Conservation (phyloP, 2,329 filamentous ascomycete species). For the Zasmidium citrigriseum region DNA sequence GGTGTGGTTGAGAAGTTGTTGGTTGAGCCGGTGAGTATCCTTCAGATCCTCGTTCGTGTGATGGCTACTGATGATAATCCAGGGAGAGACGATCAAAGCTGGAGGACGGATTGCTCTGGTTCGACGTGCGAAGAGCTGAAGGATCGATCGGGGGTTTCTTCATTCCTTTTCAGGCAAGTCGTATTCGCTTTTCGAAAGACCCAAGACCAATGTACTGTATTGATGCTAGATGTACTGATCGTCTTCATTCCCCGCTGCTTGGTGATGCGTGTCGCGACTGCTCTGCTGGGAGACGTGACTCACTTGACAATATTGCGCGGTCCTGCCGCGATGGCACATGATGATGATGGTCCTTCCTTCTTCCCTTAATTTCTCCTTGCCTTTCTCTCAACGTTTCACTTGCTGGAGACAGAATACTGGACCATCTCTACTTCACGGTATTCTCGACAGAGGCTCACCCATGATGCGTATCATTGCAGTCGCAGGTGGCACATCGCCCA, state of each 20-base stretch:
- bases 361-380: too few species aligned
- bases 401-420: too few species aligned
- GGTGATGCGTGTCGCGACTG: neutral
- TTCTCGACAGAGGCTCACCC: too few species aligned
- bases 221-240: neutral
- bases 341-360: too few species aligned
- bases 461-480: too few species aligned
- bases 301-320: too few species aligned
- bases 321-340: too few species aligned
- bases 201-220: neutral
- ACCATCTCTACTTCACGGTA: too few species aligned
- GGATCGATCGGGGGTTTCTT: neutral
- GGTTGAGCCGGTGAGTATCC: constrained; percentile 37
- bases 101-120: constrained; percentile 36
- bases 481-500: too few species aligned
- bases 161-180: neutral
- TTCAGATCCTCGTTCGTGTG: neutral
- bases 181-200: too few species aligned
- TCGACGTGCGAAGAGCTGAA: constrained; percentile 1
- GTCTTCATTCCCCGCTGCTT: neutral
- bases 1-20: constrained; percentile 43
- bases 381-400: too few species aligned
- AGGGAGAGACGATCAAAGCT: constrained; percentile 40
- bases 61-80: neutral
- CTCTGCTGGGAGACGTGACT: too few species aligned